Evolutionary conservation across 2,329 filamentous ascomycete species (phyloP), one percentile per base, ranked within the genome.

Genomic region (Trichophyton schoenleinii): DNA sequence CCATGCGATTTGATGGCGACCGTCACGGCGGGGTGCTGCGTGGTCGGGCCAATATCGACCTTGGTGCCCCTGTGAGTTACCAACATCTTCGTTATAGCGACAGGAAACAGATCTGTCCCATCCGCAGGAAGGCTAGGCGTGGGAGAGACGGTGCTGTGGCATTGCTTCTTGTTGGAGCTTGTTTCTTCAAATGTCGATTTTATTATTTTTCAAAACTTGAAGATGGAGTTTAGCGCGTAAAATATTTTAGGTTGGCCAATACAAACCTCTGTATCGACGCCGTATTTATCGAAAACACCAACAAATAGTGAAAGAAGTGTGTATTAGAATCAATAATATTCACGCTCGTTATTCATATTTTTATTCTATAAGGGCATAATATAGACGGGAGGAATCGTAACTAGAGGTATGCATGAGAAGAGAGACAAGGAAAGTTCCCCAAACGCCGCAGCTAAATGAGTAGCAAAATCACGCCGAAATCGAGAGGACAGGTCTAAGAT

Each of bases 61-160:
- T 88, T 86, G 73, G 88, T 90, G 81, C 95, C 90, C 79, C 91
- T 91, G 80, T 88, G 94, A 75, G 89, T 79, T 83, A 79, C 80
- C 78, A 80, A 84, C 87, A 87, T 87, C 70, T 76, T 68, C 62
- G n/a, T 58, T n/a, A 28, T 20, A n/a, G 38, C 22, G 34, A 25
- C n/a, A 25, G 55, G 11, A 18, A 58, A 55, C 22, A 25, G 20
- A 41, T 44, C 41, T 41, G 55, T 13, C 55, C 34, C 55, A 58
- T 58, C 41, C 7, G 55, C 22, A 8, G 4, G 18, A 28, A 44
- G 55, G 22, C 15, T 36, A 55, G 28, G 28, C 6, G 52, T 36
- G 15, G 52, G 52, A 55, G 28, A 36, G 55, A 58, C 15, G 41
- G 41, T 25, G 55, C 18, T 41, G 55, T 58, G 36, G 41, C 41